A percentile compares a stretch with the other conserved stretches of the same genome.
These are phyloP conservation scores for Pluteus cervinus DNA, from an alignment of 768 basidiomycete genomes.

Conservation along the genomic window DNA sequence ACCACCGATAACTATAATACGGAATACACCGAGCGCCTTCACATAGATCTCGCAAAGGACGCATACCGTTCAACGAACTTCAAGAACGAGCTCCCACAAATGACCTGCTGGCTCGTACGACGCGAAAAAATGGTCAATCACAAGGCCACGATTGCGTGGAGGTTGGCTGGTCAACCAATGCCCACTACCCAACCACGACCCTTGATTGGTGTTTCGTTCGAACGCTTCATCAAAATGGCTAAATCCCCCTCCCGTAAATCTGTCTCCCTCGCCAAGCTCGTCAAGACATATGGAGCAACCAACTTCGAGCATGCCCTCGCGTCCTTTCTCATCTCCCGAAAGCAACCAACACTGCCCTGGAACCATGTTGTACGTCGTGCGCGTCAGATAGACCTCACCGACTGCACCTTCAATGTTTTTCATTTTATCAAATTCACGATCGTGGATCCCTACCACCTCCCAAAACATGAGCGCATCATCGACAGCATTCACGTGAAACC, in stretches of 20 bases:
- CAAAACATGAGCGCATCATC: slow-evolving; percentile 7
- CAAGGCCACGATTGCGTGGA: not conserved
- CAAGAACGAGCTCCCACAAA: slow-evolving; percentile 1
- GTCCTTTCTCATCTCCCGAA: no score
- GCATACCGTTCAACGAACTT: not conserved
- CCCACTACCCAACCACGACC: not conserved
- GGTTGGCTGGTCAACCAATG: not conserved
- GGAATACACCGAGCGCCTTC: slow-evolving; percentile 10
- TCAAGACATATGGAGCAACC: no score
- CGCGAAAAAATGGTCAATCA: not conserved
- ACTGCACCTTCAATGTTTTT: slow-evolving; percentile 20
- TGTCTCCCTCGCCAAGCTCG: not conserved
- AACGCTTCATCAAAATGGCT: slow-evolving; percentile 1
- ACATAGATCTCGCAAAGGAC: slow-evolving; percentile 1
- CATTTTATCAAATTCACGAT: slow-evolving; percentile 23
- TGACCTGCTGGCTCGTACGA: slow-evolving; percentile 3
- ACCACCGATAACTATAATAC: slow-evolving; percentile 11
- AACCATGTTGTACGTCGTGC: slow-evolving; percentile 10
- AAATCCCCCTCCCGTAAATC: not conserved
- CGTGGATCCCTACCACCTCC: slow-evolving; percentile 8
- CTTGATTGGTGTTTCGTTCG: no score
- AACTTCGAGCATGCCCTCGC: no score
- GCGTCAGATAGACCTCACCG: slow-evolving; percentile 11
- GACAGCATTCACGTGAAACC: slow-evolving; percentile 22
- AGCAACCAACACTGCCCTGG: no score